Base-by-base conservation (phyloP, 805 yeast genomes). In the Myxozyma nipponensis region DNA sequence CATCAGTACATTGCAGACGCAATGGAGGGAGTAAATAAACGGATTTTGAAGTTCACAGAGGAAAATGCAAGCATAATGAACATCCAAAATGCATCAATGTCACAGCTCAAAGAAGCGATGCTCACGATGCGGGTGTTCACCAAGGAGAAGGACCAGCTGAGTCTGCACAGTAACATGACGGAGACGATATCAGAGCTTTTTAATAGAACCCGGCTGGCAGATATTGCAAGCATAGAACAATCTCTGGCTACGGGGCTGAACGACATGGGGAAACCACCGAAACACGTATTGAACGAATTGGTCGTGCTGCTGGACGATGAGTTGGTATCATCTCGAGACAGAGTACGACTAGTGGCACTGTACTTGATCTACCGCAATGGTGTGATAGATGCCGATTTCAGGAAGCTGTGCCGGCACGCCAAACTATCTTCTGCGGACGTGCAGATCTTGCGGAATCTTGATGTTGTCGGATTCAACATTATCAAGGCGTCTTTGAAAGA, bases 321-420 rank as follows among this genome's bases (percentile, higher is more conserved):
- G 2, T 69, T 73, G 0, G 68, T 81, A 39, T 78, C 72, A 39
- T 25, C 72, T 74, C 49, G 76, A 17, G 95, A 87, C 62, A 87
- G 87, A 63, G 71, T 88, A 49, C 77, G 98, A 52, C 70, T 85
- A 25, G 77, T 93, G 13, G 71, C 86, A 19, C 69, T 85, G 1
- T 93, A 93, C 66, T 83, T 87, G 0, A 66, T 89, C 25, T 84
- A 81, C 64, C 76, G 98, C 58, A 91, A 90, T 2, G 96, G 96
- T 0, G 69, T 93, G 15, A 74, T 85, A 3, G 84, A 81, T 60
- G 64, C 75, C 5, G 99, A 93, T 69, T 78, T 84, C 55, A 67
- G 71, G 43, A 88, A 90, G 63, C 69, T 93, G 35, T 75, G 83
- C 38, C 70, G 76, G 44, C 93, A 84, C 25, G 65, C 71, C 0